These are phyloP conservation scores for Vanrija sp. DNA, from an alignment of 1,284 basidiomycete genomes.

Conservation along the genomic window DNA sequence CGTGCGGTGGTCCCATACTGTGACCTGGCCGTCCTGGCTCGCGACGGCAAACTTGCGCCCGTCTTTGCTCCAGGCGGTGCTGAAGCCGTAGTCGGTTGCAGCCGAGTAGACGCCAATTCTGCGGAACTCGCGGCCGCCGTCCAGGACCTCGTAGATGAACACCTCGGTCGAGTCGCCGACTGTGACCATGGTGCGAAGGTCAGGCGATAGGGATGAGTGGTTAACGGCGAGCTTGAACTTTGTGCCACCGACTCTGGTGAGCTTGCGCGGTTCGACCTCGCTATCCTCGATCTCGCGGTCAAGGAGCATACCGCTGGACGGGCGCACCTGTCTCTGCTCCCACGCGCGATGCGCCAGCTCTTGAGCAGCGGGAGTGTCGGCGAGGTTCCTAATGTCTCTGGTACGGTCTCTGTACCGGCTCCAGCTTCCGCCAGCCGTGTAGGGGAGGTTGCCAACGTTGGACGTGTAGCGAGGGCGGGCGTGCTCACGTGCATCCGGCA, in stretches of 20 bases:
- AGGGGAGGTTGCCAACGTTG: too few species aligned
- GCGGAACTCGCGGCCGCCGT: conserved; percentile 43
- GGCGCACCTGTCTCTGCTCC: too few species aligned
- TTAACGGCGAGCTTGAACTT: conserved; percentile 45
- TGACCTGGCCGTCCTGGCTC: conserved; percentile 49
- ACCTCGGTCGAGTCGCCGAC: conserved; percentile 49
- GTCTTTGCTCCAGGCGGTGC: conserved; percentile 47
- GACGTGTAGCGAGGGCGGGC: neutral
- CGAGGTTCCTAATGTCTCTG: too few species aligned
- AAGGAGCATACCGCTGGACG: too few species aligned
- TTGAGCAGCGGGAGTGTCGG: too few species aligned
- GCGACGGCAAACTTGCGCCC: conserved; percentile 49
- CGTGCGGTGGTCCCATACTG: conserved; percentile 49
- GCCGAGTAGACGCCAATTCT: conserved; percentile 42
- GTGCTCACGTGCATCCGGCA: neutral
- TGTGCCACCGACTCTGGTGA: conserved; percentile 37
- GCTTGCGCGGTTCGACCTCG: conserved; percentile 18
- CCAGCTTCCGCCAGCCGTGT: too few species aligned
- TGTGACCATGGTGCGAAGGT: conserved; percentile 45
- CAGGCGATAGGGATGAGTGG: conserved; percentile 48
- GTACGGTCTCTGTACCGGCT: too few species aligned
- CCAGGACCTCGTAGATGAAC: conserved; percentile 43
- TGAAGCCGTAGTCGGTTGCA: conserved; percentile 45
- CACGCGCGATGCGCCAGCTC: too few species aligned
- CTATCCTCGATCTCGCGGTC: too few species aligned